Evolutionary conservation across 129 eudicot genomes (phyloP), one percentile per base, ranked within the genome.

Genomic region (Calendula officinalis): DNA sequence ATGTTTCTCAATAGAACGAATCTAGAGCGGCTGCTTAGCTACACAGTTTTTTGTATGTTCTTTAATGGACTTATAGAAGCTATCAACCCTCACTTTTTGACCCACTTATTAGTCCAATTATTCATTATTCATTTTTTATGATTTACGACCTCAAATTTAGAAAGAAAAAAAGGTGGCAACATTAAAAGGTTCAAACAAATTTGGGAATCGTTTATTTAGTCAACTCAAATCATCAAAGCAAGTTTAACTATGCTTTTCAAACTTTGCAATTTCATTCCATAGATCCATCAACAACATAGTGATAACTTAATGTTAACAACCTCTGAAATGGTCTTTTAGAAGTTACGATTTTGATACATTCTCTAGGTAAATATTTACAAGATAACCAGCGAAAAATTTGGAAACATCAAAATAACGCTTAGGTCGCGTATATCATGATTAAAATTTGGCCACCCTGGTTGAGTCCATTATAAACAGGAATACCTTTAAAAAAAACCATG

Each of bases 31-130:
- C 66, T 51, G 56, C 56, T 51, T 56, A 35, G 44, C 17, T 42
- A 15, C 58, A 54, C 50, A 35, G 7, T 57, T 58, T 72, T 66
- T 66, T 10, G 13, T 62, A 56, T 57, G 46, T 71, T 56, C 52
- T 53, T 60, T 4, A 13, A 49, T 40, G 3, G 49, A 60, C 53
- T 56, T 56, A 47, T 54, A 47, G 17, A 64, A 64, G 17, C 64
- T 42, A 64, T 57, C 65, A 56, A 65, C 52, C 72, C 54, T 56
- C 46, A 30, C 41, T 56, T 64, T 74, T 74, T 48, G 73, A 74
- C 78, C 32, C 62, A 11, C 39, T 55, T 33, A 55, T 55, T 33
- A 55, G 43, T 67, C 36, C 30, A 34, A 14, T 14, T 8, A 10
- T 27, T 6, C 3, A 7, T 47, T 48, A 34, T 33, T 48, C 4